Conservation (phyloP, 345 rosid species). For the Dipteronia dyeriana region DNA sequence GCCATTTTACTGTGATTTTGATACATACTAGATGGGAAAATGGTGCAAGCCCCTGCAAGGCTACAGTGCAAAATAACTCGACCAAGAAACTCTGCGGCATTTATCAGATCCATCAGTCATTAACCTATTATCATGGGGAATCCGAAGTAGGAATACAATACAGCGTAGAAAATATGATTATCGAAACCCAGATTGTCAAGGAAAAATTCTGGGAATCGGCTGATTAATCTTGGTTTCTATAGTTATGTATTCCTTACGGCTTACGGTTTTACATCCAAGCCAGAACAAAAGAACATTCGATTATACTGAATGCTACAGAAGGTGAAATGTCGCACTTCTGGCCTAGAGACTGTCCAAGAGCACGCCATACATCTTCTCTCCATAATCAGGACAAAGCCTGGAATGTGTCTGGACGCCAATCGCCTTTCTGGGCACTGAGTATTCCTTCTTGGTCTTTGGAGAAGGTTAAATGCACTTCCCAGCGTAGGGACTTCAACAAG, state of each 20-base stretch:
- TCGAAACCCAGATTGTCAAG: not conserved
- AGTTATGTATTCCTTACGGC: not conserved
- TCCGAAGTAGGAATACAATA: not conserved
- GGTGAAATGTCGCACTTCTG: not conserved
- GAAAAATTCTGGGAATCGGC: not conserved
- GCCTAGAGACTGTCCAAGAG: not conserved
- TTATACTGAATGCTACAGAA: conserved; percentile 7
- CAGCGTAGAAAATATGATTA: not conserved
- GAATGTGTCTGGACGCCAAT: conserved; percentile 70
- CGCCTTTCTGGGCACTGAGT: conserved; percentile 87
- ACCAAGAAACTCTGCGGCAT: too few species aligned
- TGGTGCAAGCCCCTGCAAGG: not conserved
- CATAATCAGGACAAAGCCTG: conserved; percentile 38
- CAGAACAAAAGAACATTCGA: not conserved
- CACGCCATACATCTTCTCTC: not conserved
- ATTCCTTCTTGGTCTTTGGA: conserved; percentile 79
- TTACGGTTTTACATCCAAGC: conserved; percentile 4
- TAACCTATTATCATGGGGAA: not conserved
- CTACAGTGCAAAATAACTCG: too few species aligned
- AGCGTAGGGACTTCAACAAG: conserved; percentile 71
- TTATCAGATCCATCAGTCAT: too few species aligned
- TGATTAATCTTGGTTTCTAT: not conserved
- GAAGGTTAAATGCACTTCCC: conserved; percentile 81
- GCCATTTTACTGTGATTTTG: not conserved
- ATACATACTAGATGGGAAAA: not conserved